Percentiles rank a stretch among this genome's conserved stretches.
Conservation (phyloP, 805 yeast genomes). For the fission yeast (Schizosaccharomyces pombe) region DNA sequence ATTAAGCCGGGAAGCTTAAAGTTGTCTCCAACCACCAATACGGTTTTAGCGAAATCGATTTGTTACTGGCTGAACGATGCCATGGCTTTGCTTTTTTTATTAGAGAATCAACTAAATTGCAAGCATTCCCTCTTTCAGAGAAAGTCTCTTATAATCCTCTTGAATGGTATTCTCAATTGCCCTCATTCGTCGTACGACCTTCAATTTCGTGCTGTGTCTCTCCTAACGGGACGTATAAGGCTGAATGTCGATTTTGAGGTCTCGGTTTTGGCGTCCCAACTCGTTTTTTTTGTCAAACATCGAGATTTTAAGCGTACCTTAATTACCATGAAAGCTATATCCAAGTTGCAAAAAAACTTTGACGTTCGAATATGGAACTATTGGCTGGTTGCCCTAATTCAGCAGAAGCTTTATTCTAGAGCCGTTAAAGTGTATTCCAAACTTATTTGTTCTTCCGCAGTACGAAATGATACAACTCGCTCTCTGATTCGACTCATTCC, state of each 20-base stretch:
- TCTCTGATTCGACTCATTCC: too few species aligned
- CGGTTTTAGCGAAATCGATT: neutral
- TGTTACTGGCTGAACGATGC: neutral
- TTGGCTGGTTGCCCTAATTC: neutral
- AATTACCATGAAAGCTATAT: too few species aligned
- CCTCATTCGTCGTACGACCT: neutral
- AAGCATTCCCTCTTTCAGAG: neutral
- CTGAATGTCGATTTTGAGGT: too few species aligned
- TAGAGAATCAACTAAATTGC: too few species aligned
- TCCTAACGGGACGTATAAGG: neutral
- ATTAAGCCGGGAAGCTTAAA: neutral
- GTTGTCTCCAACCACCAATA: neutral
- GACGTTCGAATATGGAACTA: neutral
- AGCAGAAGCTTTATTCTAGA: neutral
- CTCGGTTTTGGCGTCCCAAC: too few species aligned
- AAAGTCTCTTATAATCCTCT: neutral
- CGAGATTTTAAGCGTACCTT: too few species aligned
- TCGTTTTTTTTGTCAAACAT: too few species aligned
- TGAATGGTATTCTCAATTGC: neutral
- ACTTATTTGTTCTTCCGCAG: neutral
- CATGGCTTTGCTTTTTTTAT: too few species aligned
- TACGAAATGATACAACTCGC: too few species aligned
- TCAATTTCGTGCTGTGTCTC: neutral
- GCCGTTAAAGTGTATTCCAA: neutral
- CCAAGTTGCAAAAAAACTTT: neutral